Evolutionary conservation across 2,329 filamentous ascomycete genomes (phyloP), one percentile per base, ranked within the genome.

Genomic region (Elsinoe perseae): DNA sequence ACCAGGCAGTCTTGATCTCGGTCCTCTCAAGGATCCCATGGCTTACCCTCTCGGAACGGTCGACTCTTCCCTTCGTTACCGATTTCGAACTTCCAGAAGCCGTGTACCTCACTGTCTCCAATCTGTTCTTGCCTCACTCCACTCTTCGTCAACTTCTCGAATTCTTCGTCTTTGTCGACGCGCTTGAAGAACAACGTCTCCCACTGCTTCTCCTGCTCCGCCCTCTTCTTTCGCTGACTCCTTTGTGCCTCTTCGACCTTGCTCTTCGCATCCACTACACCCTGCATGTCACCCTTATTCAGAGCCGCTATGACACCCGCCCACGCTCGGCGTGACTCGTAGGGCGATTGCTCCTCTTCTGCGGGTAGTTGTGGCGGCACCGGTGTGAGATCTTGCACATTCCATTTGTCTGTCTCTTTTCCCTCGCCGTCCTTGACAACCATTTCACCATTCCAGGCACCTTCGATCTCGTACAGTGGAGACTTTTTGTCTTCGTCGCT

Each of bases 31-130:
- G 48, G 48, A 40, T 56, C 53, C 53, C 53, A 56, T 21, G 53
- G 53, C 27, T 32, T 48, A 3, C 53, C 53, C n/a, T 56, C 53
- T 27, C 53, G 46, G 40, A 56, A 56, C 3, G 53, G 53, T 23
- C 53, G 46, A 10, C 23, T 36, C 40, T n/a, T 36, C 2, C 28
- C 28, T n/a, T 36, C 27, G 12, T 9, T 48, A 3, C 20, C 36
- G 34, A 10, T 28, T 69, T 86, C 80, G 66, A 84, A 87, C 59
- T 79, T 73, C 85, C 85, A 88, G 30, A 87, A 75, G 0, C 85
- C 85, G 56, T 80, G 80, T 1, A 84, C 87, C 69, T 83, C 82
- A 44, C 79, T 77, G 34, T 76, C 71, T 57, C 86, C 83, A 21
- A 82, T 63, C 20, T 36, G 52, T 58, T 64, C 44, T 7, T 63